Evolutionary conservation across 2,329 filamentous ascomycete species (phyloP).

Genomic region (Sporothrix mexicana): DNA sequence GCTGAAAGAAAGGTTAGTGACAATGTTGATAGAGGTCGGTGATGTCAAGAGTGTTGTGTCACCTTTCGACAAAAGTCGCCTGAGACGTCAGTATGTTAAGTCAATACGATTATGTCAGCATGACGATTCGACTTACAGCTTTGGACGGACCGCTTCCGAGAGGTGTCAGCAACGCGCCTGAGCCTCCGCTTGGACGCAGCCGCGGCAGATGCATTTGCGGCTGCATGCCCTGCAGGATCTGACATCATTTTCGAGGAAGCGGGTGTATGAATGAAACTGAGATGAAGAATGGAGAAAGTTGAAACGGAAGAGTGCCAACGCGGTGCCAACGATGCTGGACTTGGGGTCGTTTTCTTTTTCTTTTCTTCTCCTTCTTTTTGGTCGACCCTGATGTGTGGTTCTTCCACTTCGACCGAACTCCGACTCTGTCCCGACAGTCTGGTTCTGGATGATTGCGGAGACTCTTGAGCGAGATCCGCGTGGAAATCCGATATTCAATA

Average conservation of each 20-base stretch:
- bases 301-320: conserved; percentile 25
- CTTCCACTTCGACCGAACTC: no score
- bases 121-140: conserved; percentile 43
- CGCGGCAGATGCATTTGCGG: not conserved
- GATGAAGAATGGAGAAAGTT: not conserved
- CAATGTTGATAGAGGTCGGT: conserved; percentile 28
- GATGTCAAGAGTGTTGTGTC: not conserved
- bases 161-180: conserved; percentile 46
- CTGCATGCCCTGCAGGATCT: conserved; percentile 24
- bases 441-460: not conserved
- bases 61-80: conserved; percentile 39
- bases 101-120: not conserved
- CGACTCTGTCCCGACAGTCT: not conserved
- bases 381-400: not conserved
- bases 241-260: conserved; percentile 23
- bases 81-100: conserved; percentile 33
- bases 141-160: conserved; percentile 46
- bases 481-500: no score
- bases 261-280: not conserved
- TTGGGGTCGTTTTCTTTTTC: conserved; percentile 18
- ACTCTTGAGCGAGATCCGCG: no score
- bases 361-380: not conserved
- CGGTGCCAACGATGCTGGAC: conserved; percentile 25
- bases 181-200: conserved; percentile 40
- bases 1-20: conserved; percentile 32